phyloP scores from a whole-genome alignment of 768 basidiomycete species.

The Fibroporia radiculosa region DNA sequence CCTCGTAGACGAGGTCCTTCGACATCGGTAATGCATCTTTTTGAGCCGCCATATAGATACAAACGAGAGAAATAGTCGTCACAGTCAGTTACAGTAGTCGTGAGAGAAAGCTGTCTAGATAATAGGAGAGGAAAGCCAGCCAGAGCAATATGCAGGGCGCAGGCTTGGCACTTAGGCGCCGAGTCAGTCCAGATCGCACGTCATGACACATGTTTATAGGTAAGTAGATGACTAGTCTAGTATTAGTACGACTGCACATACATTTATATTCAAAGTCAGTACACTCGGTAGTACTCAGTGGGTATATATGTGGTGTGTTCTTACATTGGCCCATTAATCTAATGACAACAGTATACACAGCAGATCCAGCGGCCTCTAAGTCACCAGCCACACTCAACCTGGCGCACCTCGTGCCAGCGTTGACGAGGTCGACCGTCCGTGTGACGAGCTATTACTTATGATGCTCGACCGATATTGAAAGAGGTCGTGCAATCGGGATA shows the following conservation, averaged over 20 bases:
- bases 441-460: slow-evolving; percentile 35
- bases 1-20: slow-evolving; percentile 49
- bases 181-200: no score
- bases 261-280: no score
- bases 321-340: slow-evolving; percentile 1
- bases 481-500: slow-evolving; percentile 70
- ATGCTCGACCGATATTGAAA: slow-evolving; percentile 79
- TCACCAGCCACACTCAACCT: not conserved
- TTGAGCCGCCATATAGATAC: not conserved
- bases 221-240: no score
- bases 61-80: not conserved
- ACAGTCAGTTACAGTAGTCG: not conserved
- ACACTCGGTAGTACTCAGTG: no score
- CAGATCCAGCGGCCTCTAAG: not conserved
- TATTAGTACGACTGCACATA: not conserved
- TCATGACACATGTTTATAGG: no score
- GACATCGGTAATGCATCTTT: slow-evolving; percentile 2
- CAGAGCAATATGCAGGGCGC: no score
- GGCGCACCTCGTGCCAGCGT: slow-evolving; percentile 4
- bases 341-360: not conserved
- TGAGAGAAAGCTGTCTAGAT: no score
- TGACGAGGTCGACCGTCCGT: slow-evolving; percentile 15
- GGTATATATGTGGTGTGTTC: not conserved
- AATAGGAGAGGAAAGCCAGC: not conserved
- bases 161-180: no score